Evolutionary conservation across 331 rosid genomes (phyloP).

Genomic region (Rosa hybrid): DNA sequence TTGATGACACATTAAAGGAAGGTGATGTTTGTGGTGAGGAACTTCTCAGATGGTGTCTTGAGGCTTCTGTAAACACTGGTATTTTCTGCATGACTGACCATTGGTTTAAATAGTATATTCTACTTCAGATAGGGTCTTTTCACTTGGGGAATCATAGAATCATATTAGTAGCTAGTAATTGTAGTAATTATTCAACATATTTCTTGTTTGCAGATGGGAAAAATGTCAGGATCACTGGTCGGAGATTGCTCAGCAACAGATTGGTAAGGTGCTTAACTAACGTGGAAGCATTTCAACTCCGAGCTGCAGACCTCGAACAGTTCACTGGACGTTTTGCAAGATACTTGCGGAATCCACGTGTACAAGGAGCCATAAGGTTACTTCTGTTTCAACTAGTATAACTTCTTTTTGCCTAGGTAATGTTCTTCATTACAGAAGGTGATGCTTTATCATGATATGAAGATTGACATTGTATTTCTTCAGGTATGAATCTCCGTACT

Average conservation of each 20-base stretch:
- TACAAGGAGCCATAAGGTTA: conserved; percentile 71
- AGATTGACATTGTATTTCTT: background rate
- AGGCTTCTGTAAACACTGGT: conserved; percentile 75
- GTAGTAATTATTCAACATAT: background rate
- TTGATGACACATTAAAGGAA: conserved; percentile 32
- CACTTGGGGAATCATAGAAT: background rate
- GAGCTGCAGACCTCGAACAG: conserved; percentile 69
- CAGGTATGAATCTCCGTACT: conserved; percentile 72
- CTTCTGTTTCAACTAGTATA: background rate
- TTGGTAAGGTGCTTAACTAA: conserved; percentile 59
- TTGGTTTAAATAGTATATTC: background rate
- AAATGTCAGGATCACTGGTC: conserved; percentile 50
- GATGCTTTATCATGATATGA: background rate
- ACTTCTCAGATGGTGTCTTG: conserved; percentile 77
- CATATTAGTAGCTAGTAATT: background rate
- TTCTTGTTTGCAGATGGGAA: conserved; percentile 50
- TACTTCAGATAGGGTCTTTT: background rate
- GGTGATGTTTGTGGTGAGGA: conserved; percentile 90
- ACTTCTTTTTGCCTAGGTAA: background rate
- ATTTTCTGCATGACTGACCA: background rate
- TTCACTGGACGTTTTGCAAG: conserved; percentile 62
- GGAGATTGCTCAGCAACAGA: conserved; percentile 51
- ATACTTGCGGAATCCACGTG: conserved; percentile 60
- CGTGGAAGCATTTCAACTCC: conserved; percentile 74
- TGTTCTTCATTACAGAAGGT: background rate